Percentiles rank a stretch among this genome's conserved stretches.
phyloP scores from a whole-genome alignment of 2,329 filamentous ascomycete genomes.

The Passalora sequoiae region DNA sequence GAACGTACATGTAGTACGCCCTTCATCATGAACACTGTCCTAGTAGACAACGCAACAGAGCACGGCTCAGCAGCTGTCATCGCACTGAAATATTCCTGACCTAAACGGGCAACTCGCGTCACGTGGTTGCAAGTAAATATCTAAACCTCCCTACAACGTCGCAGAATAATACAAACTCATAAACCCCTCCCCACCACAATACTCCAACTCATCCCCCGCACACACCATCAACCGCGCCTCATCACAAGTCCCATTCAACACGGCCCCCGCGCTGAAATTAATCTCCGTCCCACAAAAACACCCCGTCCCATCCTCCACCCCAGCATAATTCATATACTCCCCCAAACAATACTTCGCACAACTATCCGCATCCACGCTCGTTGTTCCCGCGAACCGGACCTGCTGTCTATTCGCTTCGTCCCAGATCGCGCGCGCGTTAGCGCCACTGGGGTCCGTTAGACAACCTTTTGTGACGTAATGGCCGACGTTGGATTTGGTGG shows the following conservation, averaged over 20 bases:
- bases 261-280: slow-evolving; percentile 17
- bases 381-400: too few relatives aligned
- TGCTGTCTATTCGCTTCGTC: too few relatives aligned
- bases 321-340: slow-evolving; percentile 27
- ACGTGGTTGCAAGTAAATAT: too few relatives aligned
- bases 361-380: slow-evolving; percentile 16
- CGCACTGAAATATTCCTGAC: too few relatives aligned
- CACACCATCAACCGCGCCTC: slow-evolving; percentile 24
- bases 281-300: slow-evolving; percentile 30
- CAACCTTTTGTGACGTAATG: slow-evolving; percentile 24
- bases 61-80: too few relatives aligned
- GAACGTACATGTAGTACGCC: too few relatives aligned
- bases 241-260: slow-evolving; percentile 17
- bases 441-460: slow-evolving; percentile 26
- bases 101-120: too few relatives aligned
- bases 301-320: slow-evolving; percentile 17
- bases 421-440: too few relatives aligned
- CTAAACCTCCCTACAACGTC: slow-evolving; percentile 17
- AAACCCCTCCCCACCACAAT: slow-evolving; percentile 29
- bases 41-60: too few relatives aligned
- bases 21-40: too few relatives aligned
- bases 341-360: slow-evolving; percentile 32
- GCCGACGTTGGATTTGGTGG: slow-evolving; percentile 20
- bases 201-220: slow-evolving; percentile 26
- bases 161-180: slow-evolving; percentile 32